Conservation (phyloP, 2,329 filamentous ascomycete species). For the Cladophialophora carrionii region DNA sequence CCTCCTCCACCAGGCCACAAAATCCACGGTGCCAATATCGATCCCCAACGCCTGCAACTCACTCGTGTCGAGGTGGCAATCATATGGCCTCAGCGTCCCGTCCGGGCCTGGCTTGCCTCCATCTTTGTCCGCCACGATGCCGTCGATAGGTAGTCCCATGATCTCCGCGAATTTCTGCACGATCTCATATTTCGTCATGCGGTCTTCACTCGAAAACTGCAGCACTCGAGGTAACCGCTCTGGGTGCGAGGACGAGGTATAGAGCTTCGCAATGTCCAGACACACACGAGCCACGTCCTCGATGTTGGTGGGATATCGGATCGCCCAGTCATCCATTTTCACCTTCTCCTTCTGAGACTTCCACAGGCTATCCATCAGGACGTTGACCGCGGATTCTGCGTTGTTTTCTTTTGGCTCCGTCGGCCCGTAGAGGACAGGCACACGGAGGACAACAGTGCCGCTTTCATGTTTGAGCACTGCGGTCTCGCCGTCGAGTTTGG, state of each 20-base stretch:
- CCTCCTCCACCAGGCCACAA: conserved; percentile 78
- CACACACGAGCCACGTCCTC: conserved; percentile 82
- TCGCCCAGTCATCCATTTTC: conserved; percentile 83
- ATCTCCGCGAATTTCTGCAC: conserved; percentile 77
- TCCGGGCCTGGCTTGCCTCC: conserved; percentile 48
- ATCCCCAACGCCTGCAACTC: conserved; percentile 73
- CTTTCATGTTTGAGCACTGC: conserved; percentile 65
- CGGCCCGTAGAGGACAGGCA: conserved; percentile 84
- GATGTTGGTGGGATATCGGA: conserved; percentile 85
- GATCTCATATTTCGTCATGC: conserved; percentile 88
- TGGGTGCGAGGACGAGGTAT: conserved; percentile 58
- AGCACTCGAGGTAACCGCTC: conserved; percentile 67
- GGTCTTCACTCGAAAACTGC: conserved; percentile 85
- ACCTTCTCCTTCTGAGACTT: conserved; percentile 68
- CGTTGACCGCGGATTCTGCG: conserved; percentile 80
- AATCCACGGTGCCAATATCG: conserved; percentile 72
- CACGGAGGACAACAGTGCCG: conserved; percentile 68
- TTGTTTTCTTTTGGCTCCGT: conserved; percentile 60
- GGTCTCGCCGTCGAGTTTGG: conserved; percentile 71
- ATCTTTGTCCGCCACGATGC: conserved; percentile 70
- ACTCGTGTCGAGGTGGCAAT: conserved; percentile 82
- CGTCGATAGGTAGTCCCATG: conserved; percentile 70
- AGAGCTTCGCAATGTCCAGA: conserved; percentile 72
- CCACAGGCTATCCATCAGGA: conserved; percentile 75
- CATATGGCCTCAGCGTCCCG: conserved; percentile 66